These are phyloP conservation scores for Penicillium herquei DNA, from an alignment of 495 filamentous ascomycete species.

Conservation along the genomic window DNA sequence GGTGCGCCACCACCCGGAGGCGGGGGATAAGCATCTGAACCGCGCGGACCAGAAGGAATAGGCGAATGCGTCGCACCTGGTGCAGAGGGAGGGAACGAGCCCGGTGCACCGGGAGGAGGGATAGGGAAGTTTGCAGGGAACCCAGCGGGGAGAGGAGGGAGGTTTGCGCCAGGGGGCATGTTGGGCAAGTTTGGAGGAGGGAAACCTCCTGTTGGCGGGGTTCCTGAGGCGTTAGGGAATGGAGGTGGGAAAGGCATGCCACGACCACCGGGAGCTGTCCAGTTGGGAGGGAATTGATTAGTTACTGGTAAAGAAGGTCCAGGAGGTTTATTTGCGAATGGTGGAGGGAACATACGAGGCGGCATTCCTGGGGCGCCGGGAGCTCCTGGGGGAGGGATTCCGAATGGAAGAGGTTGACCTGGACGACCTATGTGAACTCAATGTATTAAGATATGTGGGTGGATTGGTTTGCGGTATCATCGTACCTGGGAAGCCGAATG, in stretches of 20 bases:
- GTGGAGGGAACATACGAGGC: conserved; percentile 42
- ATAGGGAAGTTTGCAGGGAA: conserved; percentile 56
- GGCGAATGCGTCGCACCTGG: conserved; percentile 17
- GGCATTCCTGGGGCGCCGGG: conserved; percentile 45
- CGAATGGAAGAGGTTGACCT: conserved; percentile 56
- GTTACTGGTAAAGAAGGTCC: background rate
- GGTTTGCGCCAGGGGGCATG: conserved; percentile 48
- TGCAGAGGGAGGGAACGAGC: conserved; percentile 24
- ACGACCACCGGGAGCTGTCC: conserved; percentile 55
- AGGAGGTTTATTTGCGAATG: background rate
- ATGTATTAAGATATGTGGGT: background rate
- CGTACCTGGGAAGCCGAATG: conserved; percentile 59
- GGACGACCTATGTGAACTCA: conserved; percentile 32
- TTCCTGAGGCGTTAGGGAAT: conserved; percentile 41
- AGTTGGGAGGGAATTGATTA: conserved; percentile 18
- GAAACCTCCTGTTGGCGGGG: conserved; percentile 28
- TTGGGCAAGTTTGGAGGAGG: conserved; percentile 31
- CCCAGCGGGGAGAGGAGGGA: conserved; percentile 62
- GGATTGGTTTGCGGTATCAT: background rate
- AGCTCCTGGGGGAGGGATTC: conserved; percentile 46
- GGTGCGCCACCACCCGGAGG: conserved; percentile 23
- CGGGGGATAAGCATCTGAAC: conserved; percentile 30
- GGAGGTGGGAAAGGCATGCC: conserved; percentile 67
- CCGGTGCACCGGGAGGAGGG: conserved; percentile 33
- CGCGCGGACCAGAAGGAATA: conserved; percentile 31